These are phyloP conservation scores for Aspergillus chevalieri DNA, from an alignment of 2,329 filamentous ascomycete genomes.

Conservation along the genomic window DNA sequence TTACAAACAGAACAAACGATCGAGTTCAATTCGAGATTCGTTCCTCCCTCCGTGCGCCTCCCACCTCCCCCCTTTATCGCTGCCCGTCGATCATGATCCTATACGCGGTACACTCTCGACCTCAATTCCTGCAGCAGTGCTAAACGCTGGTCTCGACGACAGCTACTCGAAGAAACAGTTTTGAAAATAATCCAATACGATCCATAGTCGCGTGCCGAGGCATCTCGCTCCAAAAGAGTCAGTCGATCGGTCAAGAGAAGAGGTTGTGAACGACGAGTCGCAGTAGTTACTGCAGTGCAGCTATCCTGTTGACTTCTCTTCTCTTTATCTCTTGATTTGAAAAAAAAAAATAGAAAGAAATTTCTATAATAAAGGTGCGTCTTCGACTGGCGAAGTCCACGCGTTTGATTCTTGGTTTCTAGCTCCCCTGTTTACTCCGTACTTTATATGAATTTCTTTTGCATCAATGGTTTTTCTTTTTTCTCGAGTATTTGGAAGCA, in stretches of 20 bases:
- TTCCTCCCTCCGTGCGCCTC: neutral
- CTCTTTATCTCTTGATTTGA: constrained; percentile 9
- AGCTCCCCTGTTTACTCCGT: neutral
- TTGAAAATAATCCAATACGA: neutral
- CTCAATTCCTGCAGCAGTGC: constrained; percentile 18
- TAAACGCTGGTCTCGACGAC: constrained; percentile 9
- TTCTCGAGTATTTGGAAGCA: constrained; percentile 6
- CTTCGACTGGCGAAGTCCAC: neutral
- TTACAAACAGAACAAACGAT: constrained; percentile 13
- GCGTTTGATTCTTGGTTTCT: neutral
- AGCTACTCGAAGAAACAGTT: neutral
- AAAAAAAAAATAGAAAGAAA: constrained; percentile 5
- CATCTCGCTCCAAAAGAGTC: neutral
- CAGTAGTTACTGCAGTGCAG: constrained; percentile 24
- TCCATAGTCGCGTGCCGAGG: neutral
- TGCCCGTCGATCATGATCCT: constrained; percentile 20
- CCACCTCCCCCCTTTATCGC: constrained; percentile 3
- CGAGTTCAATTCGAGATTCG: constrained; percentile 9
- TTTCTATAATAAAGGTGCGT: neutral
- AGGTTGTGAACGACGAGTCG: too few relatives aligned
- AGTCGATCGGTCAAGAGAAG: too few relatives aligned
- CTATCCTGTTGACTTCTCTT: constrained; percentile 11
- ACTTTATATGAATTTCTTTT: constrained; percentile 1
- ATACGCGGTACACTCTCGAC: constrained; percentile 10
- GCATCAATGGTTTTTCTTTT: constrained; percentile 7